Evolutionary conservation across 805 yeast species (phyloP).

Genomic region (Tetrapisispora fleetii): DNA sequence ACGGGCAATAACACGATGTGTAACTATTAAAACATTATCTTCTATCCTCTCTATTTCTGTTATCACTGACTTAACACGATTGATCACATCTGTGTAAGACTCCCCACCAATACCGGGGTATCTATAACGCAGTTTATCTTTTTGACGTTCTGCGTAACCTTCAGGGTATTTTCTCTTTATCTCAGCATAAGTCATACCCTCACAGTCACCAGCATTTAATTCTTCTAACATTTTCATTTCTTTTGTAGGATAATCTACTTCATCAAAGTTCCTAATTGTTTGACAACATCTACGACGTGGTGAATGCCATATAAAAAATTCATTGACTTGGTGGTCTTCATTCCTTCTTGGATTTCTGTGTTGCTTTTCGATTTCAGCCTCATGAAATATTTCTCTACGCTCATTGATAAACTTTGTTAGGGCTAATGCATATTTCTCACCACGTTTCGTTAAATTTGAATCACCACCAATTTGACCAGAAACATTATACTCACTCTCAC

Average conservation of each 20-base stretch:
- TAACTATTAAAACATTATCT: constrained; percentile 71
- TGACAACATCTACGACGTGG: constrained; percentile 73
- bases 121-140: constrained; percentile 73
- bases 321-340: constrained; percentile 36
- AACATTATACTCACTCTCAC: constrained; percentile 82
- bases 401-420: constrained; percentile 62
- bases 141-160: constrained; percentile 68
- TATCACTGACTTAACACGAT: constrained; percentile 78
- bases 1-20: constrained; percentile 87
- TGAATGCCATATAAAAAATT: constrained; percentile 88
- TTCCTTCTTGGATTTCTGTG: constrained; percentile 28
- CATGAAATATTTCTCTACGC: constrained; percentile 61
- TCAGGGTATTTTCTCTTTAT: constrained; percentile 63
- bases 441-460: constrained; percentile 69
- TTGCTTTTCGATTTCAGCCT: constrained; percentile 36
- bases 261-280: constrained; percentile 70
- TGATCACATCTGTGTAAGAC: constrained; percentile 86
- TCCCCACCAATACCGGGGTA: constrained; percentile 98
- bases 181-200: constrained; percentile 86
- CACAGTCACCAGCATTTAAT: constrained; percentile 85
- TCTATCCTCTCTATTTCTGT: constrained; percentile 88
- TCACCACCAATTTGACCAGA: constrained; percentile 89
- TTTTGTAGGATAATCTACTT: constrained; percentile 62
- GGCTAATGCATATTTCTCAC: constrained; percentile 62
- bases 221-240: constrained; percentile 92